phyloP scores from a whole-genome alignment of 371 early-diverging fungal species.

The Entomophthora muscae region DNA sequence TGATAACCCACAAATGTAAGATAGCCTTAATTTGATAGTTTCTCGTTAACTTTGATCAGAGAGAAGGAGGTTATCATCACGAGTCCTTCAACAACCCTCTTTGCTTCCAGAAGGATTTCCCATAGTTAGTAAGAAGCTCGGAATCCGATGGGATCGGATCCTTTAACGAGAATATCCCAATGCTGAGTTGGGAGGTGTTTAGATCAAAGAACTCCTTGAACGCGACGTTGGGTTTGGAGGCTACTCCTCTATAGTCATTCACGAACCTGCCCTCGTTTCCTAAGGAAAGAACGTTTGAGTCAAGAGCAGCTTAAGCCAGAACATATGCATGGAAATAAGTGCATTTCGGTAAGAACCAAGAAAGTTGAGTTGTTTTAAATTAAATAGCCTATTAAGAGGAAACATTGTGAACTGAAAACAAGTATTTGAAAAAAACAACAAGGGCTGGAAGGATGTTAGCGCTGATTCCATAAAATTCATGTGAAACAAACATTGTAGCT shows the following conservation, averaged over 20 bases:
- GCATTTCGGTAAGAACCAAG: neutral
- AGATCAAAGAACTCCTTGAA: conserved; percentile 13
- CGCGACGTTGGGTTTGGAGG: conserved; percentile 9
- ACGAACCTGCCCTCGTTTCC: conserved; percentile 13
- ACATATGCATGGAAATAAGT: neutral
- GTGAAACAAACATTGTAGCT: too few relatives aligned
- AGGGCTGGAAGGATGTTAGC: neutral
- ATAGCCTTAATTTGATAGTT: too few relatives aligned
- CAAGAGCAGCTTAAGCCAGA: neutral
- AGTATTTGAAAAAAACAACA: neutral
- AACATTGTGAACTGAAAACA: neutral
- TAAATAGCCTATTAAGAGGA: neutral
- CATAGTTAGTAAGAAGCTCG: conserved; percentile 12
- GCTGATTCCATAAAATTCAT: neutral
- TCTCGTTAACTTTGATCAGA: too few relatives aligned
- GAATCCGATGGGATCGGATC: conserved; percentile 11
- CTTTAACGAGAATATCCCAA: conserved; percentile 11
- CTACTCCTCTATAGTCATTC: conserved; percentile 12
- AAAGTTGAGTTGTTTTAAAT: neutral
- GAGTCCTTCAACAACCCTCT: conserved; percentile 13
- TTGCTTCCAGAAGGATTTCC: conserved; percentile 13
- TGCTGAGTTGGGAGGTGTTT: conserved; percentile 6
- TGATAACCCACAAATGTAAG: too few relatives aligned
- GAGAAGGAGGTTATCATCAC: too few relatives aligned
- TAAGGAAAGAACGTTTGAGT: neutral